Evolutionary conservation across 2,329 filamentous ascomycete species (phyloP).

Genomic region (Alternaria novae-zelandiae): DNA sequence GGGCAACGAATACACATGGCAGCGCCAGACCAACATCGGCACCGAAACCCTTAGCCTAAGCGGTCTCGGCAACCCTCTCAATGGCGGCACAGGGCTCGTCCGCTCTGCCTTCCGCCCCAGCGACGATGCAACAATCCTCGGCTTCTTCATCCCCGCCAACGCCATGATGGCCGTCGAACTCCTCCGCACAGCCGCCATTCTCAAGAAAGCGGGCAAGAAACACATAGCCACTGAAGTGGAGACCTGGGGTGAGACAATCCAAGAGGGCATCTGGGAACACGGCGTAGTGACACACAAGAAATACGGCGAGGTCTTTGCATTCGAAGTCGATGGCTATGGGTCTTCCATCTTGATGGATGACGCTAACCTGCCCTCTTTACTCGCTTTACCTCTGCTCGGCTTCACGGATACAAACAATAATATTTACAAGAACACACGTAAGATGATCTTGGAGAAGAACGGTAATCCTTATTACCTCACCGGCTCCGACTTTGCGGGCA

Average conservation of each 20-base stretch:
- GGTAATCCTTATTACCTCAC: slow-evolving; percentile 90
- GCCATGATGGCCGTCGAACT: slow-evolving; percentile 95
- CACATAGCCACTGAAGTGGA: slow-evolving; percentile 58
- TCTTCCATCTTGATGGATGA: slow-evolving; percentile 87
- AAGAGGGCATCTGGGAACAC: slow-evolving; percentile 81
- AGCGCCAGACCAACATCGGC: slow-evolving; percentile 76
- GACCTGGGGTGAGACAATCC: slow-evolving; percentile 68
- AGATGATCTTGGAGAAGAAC: slow-evolving; percentile 74
- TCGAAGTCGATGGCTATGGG: slow-evolving; percentile 87
- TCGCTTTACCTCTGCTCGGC: slow-evolving; percentile 79
- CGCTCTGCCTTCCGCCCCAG: slow-evolving; percentile 93
- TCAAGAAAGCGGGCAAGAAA: slow-evolving; percentile 66
- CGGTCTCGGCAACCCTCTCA: slow-evolving; percentile 91
- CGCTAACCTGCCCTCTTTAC: slow-evolving; percentile 81
- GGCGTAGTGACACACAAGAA: slow-evolving; percentile 78
- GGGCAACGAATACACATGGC: slow-evolving; percentile 86
- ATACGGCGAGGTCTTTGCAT: slow-evolving; percentile 82
- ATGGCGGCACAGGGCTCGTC: slow-evolving; percentile 80
- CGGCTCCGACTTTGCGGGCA: slow-evolving; percentile 80
- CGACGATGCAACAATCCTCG: slow-evolving; percentile 92
- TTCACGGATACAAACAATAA: slow-evolving; percentile 70
- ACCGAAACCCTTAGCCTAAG: slow-evolving; percentile 87
- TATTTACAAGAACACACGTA: slow-evolving; percentile 87
- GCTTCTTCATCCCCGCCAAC: slow-evolving; percentile 94
- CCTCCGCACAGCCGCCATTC: slow-evolving; percentile 71